These are phyloP conservation scores for Poteriospumella lacustris DNA, from an alignment of 108 stramenopile species.

Conservation along the genomic window DNA sequence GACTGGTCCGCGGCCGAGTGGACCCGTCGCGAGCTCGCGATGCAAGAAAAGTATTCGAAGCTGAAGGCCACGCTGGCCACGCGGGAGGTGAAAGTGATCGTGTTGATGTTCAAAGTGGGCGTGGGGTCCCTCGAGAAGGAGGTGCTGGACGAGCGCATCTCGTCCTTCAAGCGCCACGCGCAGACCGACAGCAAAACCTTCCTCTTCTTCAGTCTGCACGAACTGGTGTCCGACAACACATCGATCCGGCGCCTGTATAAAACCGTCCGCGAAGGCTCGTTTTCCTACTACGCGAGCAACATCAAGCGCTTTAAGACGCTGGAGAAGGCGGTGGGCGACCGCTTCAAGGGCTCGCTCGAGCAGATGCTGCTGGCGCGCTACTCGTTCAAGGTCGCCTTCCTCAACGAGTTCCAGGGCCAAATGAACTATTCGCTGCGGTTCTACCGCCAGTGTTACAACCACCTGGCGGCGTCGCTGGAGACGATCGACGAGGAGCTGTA, in stretches of 20 bases:
- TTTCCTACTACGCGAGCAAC: not conserved
- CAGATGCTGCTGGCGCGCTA: not conserved
- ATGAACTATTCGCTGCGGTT: not conserved
- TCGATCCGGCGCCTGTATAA: not conserved
- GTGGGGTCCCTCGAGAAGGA: slow-evolving; percentile 13
- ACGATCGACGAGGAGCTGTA: not conserved
- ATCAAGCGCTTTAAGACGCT: not conserved
- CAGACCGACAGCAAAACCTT: slow-evolving; percentile 10
- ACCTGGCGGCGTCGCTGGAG: not conserved
- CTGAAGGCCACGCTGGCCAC: not conserved
- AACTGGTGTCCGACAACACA: not conserved
- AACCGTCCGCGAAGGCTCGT: not conserved
- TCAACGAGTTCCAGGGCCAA: not conserved
- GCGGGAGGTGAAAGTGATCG: slow-evolving; percentile 15
- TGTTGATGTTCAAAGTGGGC: not conserved
- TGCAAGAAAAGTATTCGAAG: not conserved
- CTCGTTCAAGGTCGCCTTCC: slow-evolving; percentile 11
- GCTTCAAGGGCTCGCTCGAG: not conserved
- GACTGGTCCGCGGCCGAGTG: slow-evolving; percentile 4
- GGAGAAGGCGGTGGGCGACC: not conserved
- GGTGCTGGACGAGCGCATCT: slow-evolving; percentile 8
- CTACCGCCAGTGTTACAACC: not conserved
- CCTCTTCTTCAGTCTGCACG: not conserved
- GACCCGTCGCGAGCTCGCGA: not conserved
- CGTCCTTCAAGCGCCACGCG: not conserved